A percentile compares a stretch with the other conserved stretches of the same genome.
Conservation (phyloP, 345 rosid genomes). For the Alliaria petiolata region DNA sequence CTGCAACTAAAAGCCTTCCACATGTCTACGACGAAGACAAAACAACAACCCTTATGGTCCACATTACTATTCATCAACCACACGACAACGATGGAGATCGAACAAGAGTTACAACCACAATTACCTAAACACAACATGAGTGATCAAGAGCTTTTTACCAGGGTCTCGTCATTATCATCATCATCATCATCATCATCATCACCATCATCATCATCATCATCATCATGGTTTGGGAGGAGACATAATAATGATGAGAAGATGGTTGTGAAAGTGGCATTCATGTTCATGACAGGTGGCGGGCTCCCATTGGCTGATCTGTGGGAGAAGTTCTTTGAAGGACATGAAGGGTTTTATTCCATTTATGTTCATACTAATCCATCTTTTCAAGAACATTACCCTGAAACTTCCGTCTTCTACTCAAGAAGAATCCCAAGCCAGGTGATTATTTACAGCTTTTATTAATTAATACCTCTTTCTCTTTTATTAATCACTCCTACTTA, state of each 20-base stretch:
- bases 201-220: neutral
- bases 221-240: constrained; percentile 28
- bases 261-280: constrained; percentile 60
- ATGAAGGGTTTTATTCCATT: constrained; percentile 59
- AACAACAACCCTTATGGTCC: constrained; percentile 26
- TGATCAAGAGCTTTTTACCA: constrained; percentile 55
- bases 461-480: neutral
- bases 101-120: neutral
- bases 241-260: constrained; percentile 16
- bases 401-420: constrained; percentile 50
- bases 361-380: constrained; percentile 70
- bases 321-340: constrained; percentile 68
- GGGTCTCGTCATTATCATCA: constrained; percentile 43
- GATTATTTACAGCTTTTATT: neutral
- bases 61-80: constrained; percentile 13
- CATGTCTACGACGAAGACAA: constrained; percentile 3
- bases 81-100: constrained; percentile 6
- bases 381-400: constrained; percentile 37
- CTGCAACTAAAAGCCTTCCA: constrained; percentile 32
- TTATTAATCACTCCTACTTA: neutral
- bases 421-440: constrained; percentile 82
- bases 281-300: constrained; percentile 65
- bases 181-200: too few species aligned
- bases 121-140: constrained; percentile 48
- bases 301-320: constrained; percentile 67